phyloP scores from a whole-genome alignment of 768 basidiomycete species.

The Crucibulum laeve region DNA sequence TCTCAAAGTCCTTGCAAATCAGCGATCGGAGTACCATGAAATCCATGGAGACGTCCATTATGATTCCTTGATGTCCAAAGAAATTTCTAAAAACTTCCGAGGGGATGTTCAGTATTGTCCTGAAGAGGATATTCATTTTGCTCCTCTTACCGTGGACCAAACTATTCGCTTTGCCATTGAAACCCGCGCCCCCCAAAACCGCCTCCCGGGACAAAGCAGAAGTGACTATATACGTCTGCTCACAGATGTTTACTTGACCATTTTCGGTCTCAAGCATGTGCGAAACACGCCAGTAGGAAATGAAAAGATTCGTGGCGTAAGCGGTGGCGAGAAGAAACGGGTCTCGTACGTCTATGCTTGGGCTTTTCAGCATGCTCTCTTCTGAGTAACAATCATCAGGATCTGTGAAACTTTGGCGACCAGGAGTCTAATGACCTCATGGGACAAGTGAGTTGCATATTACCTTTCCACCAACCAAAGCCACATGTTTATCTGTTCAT shows the following conservation, averaged over 20 bases:
- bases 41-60: slow-evolving; percentile 73
- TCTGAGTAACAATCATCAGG: slow-evolving; percentile 48
- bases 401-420: slow-evolving; percentile 54
- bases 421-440: slow-evolving; percentile 57
- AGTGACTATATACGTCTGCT: slow-evolving; percentile 36
- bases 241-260: slow-evolving; percentile 54
- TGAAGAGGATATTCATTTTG: slow-evolving; percentile 85
- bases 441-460: slow-evolving; percentile 63
- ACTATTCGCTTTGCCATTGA: slow-evolving; percentile 68
- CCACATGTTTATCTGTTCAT: not conserved
- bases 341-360: slow-evolving; percentile 70
- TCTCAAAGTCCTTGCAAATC: slow-evolving; percentile 78
- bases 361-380: slow-evolving; percentile 67
- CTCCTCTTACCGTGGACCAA: slow-evolving; percentile 76
- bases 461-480: not conserved
- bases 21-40: slow-evolving; percentile 59
- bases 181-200: slow-evolving; percentile 60
- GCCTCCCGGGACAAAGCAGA: slow-evolving; percentile 40
- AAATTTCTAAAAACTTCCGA: slow-evolving; percentile 61
- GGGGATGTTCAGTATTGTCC: slow-evolving; percentile 81
- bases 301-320: too few species aligned
- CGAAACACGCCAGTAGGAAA: slow-evolving; percentile 75
- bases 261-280: slow-evolving; percentile 75
- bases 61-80: slow-evolving; percentile 63
- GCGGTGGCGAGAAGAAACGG: slow-evolving; percentile 78